Percentiles rank a stretch among this genome's conserved stretches.
These are phyloP conservation scores for Poterioochromonas sp. DNA, from an alignment of 352 stramenopile species.

Conservation along the genomic window DNA sequence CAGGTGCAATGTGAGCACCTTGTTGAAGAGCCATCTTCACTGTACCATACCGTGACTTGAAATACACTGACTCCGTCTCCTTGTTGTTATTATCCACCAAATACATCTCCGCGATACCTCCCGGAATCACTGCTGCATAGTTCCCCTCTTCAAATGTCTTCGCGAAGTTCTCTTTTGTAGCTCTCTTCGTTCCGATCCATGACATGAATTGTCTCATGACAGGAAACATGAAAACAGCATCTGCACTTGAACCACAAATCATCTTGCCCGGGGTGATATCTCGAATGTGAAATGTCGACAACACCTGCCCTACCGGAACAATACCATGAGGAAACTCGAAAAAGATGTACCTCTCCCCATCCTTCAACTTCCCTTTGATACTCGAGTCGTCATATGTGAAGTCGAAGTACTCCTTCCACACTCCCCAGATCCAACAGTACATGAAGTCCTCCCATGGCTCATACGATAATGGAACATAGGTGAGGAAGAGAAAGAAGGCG, in stretches of 20 bases:
- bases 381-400: background rate
- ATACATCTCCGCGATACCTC: conserved; percentile 29
- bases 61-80: background rate
- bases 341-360: conserved; percentile 3
- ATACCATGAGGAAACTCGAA: conserved; percentile 29
- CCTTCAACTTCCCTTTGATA: too few relatives aligned
- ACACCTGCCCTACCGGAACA: conserved; percentile 10
- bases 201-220: conserved; percentile 5
- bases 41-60: background rate
- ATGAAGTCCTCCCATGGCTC: background rate
- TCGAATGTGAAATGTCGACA: background rate
- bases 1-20: conserved; percentile 17
- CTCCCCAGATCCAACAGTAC: background rate
- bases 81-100: background rate
- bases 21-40: conserved; percentile 18
- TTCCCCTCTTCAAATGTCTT: background rate
- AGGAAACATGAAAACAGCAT: conserved; percentile 28
- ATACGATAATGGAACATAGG: background rate
- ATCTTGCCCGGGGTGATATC: background rate
- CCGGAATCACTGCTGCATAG: background rate
- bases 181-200: conserved; percentile 8
- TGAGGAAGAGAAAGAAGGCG: background rate
- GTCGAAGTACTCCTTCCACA: conserved; percentile 1
- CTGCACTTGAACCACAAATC: background rate
- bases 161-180: background rate